A percentile compares a stretch with the other conserved stretches of the same genome.
Conservation (phyloP, 1,139 yeast genomes). For the Blastobotrys serpentis region DNA sequence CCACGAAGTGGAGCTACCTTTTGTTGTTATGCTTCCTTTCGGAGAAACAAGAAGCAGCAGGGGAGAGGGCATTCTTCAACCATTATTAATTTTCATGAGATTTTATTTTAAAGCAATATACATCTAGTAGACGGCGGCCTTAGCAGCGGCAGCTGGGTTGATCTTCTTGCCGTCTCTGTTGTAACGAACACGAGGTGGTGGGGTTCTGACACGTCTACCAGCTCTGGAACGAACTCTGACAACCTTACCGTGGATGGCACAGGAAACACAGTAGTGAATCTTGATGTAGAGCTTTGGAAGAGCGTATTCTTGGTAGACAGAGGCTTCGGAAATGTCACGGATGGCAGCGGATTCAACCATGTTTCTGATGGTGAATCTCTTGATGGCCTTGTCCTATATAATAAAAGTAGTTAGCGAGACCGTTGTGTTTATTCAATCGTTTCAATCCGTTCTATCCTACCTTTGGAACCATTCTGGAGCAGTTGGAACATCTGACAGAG, state of each 20-base stretch:
- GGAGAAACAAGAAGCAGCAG: not conserved
- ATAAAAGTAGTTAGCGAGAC: not conserved
- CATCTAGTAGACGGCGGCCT: slow-evolving; percentile 52
- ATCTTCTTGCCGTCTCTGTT: slow-evolving; percentile 90
- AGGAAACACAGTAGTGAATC: slow-evolving; percentile 99
- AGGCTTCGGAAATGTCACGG: slow-evolving; percentile 99
- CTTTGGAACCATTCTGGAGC: slow-evolving; percentile 99
- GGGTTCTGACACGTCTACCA: slow-evolving; percentile 98
- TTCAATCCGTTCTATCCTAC: slow-evolving; percentile 15
- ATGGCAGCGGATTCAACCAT: slow-evolving; percentile 99
- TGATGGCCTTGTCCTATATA: slow-evolving; percentile 93
- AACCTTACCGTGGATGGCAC: slow-evolving; percentile 99
- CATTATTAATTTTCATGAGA: slow-evolving; percentile 5
- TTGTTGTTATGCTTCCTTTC: too few relatives aligned
- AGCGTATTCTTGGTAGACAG: slow-evolving; percentile 98
- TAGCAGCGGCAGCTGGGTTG: slow-evolving; percentile 97
- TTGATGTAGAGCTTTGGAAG: slow-evolving; percentile 99
- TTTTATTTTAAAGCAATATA: not conserved
- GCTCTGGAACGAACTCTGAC: slow-evolving; percentile 99
- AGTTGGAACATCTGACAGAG: slow-evolving; percentile 99
- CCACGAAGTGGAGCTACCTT: not conserved
- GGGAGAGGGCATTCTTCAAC: too few relatives aligned
- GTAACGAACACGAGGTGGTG: slow-evolving; percentile 99
- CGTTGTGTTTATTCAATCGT: not conserved
- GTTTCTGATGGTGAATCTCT: slow-evolving; percentile 99